Evolutionary conservation across 108 stramenopile genomes (phyloP).

Genomic region (Cyclotella kingstonii): DNA sequence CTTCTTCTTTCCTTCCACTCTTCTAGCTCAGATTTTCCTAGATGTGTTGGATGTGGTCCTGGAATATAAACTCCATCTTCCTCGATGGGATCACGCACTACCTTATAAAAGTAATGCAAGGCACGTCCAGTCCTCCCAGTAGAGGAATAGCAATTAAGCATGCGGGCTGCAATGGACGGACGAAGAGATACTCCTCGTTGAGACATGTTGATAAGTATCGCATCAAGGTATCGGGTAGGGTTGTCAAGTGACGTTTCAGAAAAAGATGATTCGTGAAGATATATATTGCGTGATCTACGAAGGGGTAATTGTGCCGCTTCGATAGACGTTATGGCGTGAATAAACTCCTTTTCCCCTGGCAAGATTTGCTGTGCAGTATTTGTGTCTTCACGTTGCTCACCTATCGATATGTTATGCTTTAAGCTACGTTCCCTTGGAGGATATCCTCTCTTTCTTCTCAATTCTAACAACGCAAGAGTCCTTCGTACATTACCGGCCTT

Average conservation of each 20-base stretch:
- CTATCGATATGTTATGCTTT: not conserved
- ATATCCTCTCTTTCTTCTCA: slow-evolving; percentile 59
- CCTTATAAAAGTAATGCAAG: slow-evolving; percentile 77
- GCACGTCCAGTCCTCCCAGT: slow-evolving; percentile 71
- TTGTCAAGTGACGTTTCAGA: slow-evolving; percentile 75
- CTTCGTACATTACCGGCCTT: slow-evolving; percentile 83
- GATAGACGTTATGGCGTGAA: slow-evolving; percentile 63
- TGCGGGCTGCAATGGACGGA: slow-evolving; percentile 61
- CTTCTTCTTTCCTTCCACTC: slow-evolving; percentile 34
- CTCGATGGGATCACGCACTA: slow-evolving; percentile 47
- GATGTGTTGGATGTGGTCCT: slow-evolving; percentile 42
- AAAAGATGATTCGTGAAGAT: slow-evolving; percentile 51
- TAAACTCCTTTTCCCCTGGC: slow-evolving; percentile 52
- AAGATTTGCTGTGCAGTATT: not conserved
- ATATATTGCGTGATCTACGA: slow-evolving; percentile 64
- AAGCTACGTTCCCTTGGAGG: slow-evolving; percentile 33
- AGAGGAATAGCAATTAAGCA: slow-evolving; percentile 68
- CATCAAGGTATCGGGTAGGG: slow-evolving; percentile 86
- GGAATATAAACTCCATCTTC: slow-evolving; percentile 45
- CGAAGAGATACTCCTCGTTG: slow-evolving; percentile 65
- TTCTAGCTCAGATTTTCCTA: slow-evolving; percentile 35
- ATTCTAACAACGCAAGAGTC: slow-evolving; percentile 57
- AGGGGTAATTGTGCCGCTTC: slow-evolving; percentile 58
- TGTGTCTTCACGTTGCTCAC: not conserved
- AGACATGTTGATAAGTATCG: slow-evolving; percentile 81